Evolutionary conservation across 2,329 filamentous ascomycete species (phyloP).

Genomic region (Aureobasidium lini): DNA sequence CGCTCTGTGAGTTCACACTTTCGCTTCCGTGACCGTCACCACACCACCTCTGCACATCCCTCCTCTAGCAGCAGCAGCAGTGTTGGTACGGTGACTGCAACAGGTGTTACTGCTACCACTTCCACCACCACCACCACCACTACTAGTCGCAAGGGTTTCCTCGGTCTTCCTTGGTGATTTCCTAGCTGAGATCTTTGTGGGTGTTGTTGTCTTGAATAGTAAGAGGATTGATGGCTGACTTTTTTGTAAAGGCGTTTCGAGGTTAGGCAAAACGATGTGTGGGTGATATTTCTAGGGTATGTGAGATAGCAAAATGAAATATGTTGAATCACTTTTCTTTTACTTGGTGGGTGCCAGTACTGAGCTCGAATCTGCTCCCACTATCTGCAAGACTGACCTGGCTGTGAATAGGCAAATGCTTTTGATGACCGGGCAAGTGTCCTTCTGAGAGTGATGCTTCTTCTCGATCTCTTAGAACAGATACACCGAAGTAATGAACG

Average conservation of each 20-base stretch:
- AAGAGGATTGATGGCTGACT: neutral
- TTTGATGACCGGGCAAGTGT: no score
- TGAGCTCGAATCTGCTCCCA: no score
- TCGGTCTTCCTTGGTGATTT: constrained; percentile 1
- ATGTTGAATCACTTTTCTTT: no score
- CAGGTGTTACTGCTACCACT: neutral
- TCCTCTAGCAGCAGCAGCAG: neutral
- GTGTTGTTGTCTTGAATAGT: neutral
- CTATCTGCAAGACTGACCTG: no score
- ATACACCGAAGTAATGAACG: no score
- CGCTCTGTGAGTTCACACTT: constrained; percentile 10
- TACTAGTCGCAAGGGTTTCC: neutral
- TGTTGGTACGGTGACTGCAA: neutral
- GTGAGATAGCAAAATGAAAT: no score
- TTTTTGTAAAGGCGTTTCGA: neutral
- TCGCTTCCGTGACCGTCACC: neutral
- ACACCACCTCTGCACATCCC: neutral
- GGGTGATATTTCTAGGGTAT: no score
- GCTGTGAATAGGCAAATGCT: no score
- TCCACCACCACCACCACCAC: neutral
- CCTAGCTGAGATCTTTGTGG: neutral
- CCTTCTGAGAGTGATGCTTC: no score
- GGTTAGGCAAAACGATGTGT: no score
- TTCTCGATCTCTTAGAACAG: no score
- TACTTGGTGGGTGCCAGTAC: no score